Evolutionary conservation across 441 rosid genomes (phyloP), one percentile per base, ranked within the genome.

Genomic region (Erodium trifolium): DNA sequence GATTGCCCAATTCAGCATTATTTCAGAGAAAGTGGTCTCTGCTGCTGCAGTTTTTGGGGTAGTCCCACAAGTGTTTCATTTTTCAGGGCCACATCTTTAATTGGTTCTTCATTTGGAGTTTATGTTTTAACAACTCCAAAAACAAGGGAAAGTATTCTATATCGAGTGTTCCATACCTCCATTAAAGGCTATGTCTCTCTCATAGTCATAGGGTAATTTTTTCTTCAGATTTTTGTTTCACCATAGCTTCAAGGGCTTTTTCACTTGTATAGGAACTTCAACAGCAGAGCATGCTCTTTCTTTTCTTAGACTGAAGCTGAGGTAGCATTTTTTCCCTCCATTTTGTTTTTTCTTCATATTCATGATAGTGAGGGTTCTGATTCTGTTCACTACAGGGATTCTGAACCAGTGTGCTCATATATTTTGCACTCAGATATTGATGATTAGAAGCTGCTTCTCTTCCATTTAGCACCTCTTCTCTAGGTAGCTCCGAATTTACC

Each of bases 341-440:
- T 67, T 59, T 14, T 67, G 31, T 53, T 39, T 60, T 18, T 19
- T 9, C 65, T 62, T 62, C 35, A 60, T 39, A 23, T 18, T 68
- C 70, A n/a, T 68, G 64, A 68, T 70, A 78, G 68, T 67, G 70
- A 67, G 73, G 66, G 69, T 63, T 63, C 43, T 77, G 73, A 63
- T 45, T 49, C 62, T 41, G 45, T 41, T 41, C 45, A 6, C 45
- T 4, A 7, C 45, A 41, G 45, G 45, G 41, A 37, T 37, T 41
- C 45, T 41, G 0, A 41, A 7, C 45, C 45, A 41, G 41, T 4
- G 41, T 9, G 8, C 41, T 2, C 8, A 37, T 37, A 31, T 31
- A 41, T 41, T 41, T 41, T 41, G 45, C 45, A 41, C 45, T 41
- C 41, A 4, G 41, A 37, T 37, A 37, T 37, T 41, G 45, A 41